Conservation (phyloP, 2,329 filamentous ascomycete species). For the Dactylellina sp. region DNA sequence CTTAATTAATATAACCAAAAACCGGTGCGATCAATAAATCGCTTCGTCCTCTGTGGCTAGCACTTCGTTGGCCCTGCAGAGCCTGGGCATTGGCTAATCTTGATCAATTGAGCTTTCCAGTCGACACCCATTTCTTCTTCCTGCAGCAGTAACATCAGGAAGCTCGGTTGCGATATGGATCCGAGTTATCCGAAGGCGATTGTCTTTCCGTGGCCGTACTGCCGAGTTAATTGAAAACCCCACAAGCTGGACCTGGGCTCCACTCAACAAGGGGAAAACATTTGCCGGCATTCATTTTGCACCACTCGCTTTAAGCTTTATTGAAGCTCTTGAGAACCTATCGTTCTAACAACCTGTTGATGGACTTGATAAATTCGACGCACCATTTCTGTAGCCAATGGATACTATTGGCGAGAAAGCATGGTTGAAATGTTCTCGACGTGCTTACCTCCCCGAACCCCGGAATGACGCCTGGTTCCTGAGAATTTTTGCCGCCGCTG, state of each 20-base stretch:
- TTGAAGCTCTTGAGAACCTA: constrained; percentile 16
- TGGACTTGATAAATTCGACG: constrained; percentile 23
- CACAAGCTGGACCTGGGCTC: no score
- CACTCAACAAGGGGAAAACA: constrained; percentile 26
- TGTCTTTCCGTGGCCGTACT: constrained; percentile 41
- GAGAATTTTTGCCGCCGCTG: neutral
- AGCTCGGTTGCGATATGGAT: constrained; percentile 3
- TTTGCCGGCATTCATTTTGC: constrained; percentile 34
- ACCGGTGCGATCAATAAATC: no score
- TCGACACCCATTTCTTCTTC: no score
- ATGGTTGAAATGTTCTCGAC: neutral
- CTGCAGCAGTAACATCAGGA: no score
- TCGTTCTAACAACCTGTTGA: constrained; percentile 39
- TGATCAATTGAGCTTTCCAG: no score
- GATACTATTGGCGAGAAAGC: neutral
- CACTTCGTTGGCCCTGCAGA: no score
- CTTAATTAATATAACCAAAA: no score
- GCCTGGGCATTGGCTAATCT: no score
- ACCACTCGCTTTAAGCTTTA: constrained; percentile 4
- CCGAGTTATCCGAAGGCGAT: constrained; percentile 47
- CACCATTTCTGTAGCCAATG: constrained; percentile 16
- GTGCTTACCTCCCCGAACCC: neutral
- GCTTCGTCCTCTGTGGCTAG: no score
- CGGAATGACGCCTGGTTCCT: neutral
- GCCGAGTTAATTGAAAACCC: no score